Evolutionary conservation across 106 monocot species (phyloP).

Genomic region (Amphibolis antarctica): DNA sequence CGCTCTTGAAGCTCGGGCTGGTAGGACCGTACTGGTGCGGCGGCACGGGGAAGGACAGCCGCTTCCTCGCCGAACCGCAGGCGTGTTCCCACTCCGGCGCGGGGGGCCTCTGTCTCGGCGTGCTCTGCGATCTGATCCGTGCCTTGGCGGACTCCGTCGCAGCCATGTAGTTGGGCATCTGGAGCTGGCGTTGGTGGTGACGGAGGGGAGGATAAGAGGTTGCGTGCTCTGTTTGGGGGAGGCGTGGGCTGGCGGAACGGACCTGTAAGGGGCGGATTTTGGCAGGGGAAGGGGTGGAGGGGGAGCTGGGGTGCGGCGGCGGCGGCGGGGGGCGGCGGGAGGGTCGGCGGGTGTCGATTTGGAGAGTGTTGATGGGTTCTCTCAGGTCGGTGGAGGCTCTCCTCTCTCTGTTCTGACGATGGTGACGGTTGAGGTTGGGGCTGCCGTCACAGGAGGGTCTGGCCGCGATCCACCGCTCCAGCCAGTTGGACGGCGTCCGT

Average conservation of each 20-base stretch:
- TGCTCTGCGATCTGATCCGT: slow-evolving; percentile 69
- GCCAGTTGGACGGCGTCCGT: slow-evolving; percentile 36
- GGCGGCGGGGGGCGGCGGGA: slow-evolving; percentile 21
- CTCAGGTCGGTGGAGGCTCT: slow-evolving; percentile 59
- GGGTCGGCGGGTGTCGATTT: slow-evolving; percentile 76
- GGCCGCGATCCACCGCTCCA: slow-evolving; percentile 70
- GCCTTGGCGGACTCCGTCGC: slow-evolving; percentile 96
- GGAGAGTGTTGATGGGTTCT: slow-evolving; percentile 74
- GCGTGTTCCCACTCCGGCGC: slow-evolving; percentile 61
- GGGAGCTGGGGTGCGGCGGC: slow-evolving; percentile 33
- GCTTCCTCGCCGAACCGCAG: slow-evolving; percentile 44
- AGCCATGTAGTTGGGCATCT: slow-evolving; percentile 87
- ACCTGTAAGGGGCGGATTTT: slow-evolving; percentile 53
- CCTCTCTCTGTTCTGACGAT: slow-evolving; percentile 33
- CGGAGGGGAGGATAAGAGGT: not conserved
- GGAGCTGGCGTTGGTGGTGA: slow-evolving; percentile 11
- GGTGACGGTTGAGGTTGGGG: slow-evolving; percentile 5
- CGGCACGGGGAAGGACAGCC: slow-evolving; percentile 60
- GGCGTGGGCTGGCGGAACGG: slow-evolving; percentile 83
- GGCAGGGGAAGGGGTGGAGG: slow-evolving; percentile 59
- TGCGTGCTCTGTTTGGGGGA: slow-evolving; percentile 13
- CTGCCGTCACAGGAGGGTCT: slow-evolving; percentile 46
- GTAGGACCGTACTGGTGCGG: slow-evolving; percentile 26
- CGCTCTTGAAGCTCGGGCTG: slow-evolving; percentile 81
- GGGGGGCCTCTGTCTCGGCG: slow-evolving; percentile 69